Conservation (phyloP, 2,329 filamentous ascomycete genomes). For the Plectosphaerella plurivora region DNA sequence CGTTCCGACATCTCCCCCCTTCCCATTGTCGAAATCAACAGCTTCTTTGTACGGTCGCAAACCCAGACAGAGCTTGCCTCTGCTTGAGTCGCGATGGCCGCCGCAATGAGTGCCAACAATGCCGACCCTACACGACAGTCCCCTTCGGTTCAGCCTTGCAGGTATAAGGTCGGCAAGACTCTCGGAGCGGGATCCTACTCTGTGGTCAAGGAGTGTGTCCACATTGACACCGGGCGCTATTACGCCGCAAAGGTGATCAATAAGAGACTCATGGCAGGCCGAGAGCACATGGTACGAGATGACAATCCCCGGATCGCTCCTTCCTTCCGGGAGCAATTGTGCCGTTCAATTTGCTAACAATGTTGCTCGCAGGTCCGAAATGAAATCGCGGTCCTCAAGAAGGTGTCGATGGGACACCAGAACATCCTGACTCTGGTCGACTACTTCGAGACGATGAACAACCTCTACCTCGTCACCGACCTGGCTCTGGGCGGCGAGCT, state of each 20-base stretch:
- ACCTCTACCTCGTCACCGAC: slow-evolving; percentile 96
- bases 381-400: slow-evolving; percentile 95
- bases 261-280: slow-evolving; percentile 93
- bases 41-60: neutral
- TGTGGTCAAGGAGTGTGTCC: slow-evolving; percentile 97
- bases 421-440: slow-evolving; percentile 97
- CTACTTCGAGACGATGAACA: slow-evolving; percentile 99
- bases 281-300: slow-evolving; percentile 85
- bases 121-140: slow-evolving; percentile 14
- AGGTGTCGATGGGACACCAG: slow-evolving; percentile 97
- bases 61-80: neutral
- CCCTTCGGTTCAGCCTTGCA: slow-evolving; percentile 83
- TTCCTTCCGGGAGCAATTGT: neutral
- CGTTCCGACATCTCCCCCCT: too few species aligned
- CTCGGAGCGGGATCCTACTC: slow-evolving; percentile 95
- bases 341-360: slow-evolving; percentile 1
- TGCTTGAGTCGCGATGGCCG: neutral
- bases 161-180: slow-evolving; percentile 98
- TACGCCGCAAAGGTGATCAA: slow-evolving; percentile 99
- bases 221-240: slow-evolving; percentile 95
- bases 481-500: slow-evolving; percentile 93
- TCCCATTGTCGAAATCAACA: too few species aligned
- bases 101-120: slow-evolving; percentile 11
- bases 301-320: neutral
- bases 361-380: slow-evolving; percentile 70